A percentile compares a stretch with the other conserved stretches of the same genome.
These are phyloP conservation scores for Rhododendron griersonianum DNA, from an alignment of 148 eudicot species.

Conservation along the genomic window DNA sequence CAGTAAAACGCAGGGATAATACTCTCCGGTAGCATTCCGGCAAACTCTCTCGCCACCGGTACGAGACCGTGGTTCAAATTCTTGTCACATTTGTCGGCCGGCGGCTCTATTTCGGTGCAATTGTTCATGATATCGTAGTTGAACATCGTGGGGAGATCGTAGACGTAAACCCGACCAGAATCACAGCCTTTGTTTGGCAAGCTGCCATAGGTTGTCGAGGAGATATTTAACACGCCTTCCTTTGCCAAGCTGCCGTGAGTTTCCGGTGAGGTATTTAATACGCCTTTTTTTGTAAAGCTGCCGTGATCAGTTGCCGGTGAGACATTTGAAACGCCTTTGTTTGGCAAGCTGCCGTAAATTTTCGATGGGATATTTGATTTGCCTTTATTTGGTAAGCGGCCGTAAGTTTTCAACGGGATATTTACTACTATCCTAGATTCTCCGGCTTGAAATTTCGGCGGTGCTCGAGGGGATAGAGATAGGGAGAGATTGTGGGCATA, in stretches of 20 bases:
- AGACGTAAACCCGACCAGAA: constrained; percentile 51
- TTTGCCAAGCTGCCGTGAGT: not conserved
- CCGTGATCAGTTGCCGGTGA: not conserved
- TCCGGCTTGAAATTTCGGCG: not conserved
- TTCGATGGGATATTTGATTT: not conserved
- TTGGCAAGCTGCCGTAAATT: not conserved
- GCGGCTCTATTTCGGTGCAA: constrained; percentile 48
- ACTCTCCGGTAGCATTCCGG: constrained; percentile 28
- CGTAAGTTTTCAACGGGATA: not conserved
- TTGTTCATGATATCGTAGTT: constrained; percentile 44
- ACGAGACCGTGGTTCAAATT: constrained; percentile 65
- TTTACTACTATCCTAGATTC: not conserved
- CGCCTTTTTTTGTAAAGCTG: not conserved
- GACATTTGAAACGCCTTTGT: not conserved
- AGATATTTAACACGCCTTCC: not conserved
- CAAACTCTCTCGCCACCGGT: constrained; percentile 17
- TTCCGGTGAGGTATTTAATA: not conserved
- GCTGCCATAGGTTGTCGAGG: not conserved
- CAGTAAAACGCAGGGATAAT: constrained; percentile 41
- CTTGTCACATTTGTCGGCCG: constrained; percentile 46
- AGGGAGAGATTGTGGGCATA: not conserved
- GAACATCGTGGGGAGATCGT: constrained; percentile 52
- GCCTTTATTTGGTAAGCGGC: not conserved
- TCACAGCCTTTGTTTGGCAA: constrained; percentile 18
- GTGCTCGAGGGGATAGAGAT: not conserved